Percentiles rank a stretch among this genome's conserved stretches.
Evolutionary conservation across 352 stramenopile species (phyloP).

Genomic region (Globisporangium middletonii): DNA sequence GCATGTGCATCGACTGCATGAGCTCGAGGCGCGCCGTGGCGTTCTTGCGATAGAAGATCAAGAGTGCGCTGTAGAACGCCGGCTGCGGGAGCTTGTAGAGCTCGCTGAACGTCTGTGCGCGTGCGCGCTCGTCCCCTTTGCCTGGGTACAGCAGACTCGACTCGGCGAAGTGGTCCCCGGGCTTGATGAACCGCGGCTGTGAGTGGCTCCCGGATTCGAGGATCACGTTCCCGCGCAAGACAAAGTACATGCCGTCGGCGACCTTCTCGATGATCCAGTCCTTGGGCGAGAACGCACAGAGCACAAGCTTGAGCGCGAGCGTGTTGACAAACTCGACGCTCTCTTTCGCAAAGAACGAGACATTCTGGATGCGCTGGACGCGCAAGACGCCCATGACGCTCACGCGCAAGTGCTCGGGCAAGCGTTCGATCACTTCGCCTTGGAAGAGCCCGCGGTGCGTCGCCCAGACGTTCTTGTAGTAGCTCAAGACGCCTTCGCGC

Average conservation of each 20-base stretch:
- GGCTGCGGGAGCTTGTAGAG: slow-evolving; percentile 62
- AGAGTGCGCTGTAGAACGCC: slow-evolving; percentile 44
- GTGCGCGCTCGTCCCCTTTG: slow-evolving; percentile 38
- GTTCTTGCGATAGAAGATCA: slow-evolving; percentile 43
- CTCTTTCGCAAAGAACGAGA: slow-evolving; percentile 56
- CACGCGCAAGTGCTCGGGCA: slow-evolving; percentile 56
- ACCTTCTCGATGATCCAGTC: slow-evolving; percentile 72
- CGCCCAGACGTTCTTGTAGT: slow-evolving; percentile 57
- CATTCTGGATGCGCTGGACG: slow-evolving; percentile 49
- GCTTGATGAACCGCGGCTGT: slow-evolving; percentile 27
- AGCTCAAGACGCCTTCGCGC: slow-evolving; percentile 44
- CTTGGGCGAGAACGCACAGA: slow-evolving; percentile 52
- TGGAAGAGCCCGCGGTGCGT: slow-evolving; percentile 43
- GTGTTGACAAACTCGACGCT: slow-evolving; percentile 71
- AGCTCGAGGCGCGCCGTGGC: slow-evolving; percentile 26
- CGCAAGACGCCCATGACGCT: slow-evolving; percentile 50
- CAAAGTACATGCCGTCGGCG: slow-evolving; percentile 60
- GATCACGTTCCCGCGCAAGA: slow-evolving; percentile 46
- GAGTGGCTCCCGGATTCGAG: slow-evolving; percentile 24
- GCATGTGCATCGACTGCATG: slow-evolving; percentile 49
- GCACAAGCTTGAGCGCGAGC: slow-evolving; percentile 39
- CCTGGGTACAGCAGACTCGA: slow-evolving; percentile 35
- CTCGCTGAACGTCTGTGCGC: slow-evolving; percentile 66
- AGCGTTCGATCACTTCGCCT: slow-evolving; percentile 32
- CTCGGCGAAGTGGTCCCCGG: slow-evolving; percentile 55